Evolutionary conservation across 106 monocot genomes (phyloP).

Genomic region (Dendrobium chrysotoxum): DNA sequence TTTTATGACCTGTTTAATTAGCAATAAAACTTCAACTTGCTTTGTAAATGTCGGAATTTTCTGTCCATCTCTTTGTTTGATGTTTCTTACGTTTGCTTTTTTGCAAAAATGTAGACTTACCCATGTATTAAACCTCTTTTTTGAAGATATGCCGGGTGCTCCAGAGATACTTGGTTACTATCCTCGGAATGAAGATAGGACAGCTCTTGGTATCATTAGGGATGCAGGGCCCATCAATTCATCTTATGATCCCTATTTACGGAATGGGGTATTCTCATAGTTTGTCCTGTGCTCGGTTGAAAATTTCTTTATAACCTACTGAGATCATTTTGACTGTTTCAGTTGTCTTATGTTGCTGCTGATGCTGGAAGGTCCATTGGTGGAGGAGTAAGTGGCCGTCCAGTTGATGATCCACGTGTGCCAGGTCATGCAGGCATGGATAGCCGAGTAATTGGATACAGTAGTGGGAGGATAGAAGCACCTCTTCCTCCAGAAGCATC

Average conservation of each 20-base stretch:
- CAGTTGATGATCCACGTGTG: conserved; percentile 40
- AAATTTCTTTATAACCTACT: neutral
- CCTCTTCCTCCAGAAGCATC: conserved; percentile 77
- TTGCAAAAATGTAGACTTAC: neutral
- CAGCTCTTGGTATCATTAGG: conserved; percentile 23
- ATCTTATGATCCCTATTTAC: conserved; percentile 81
- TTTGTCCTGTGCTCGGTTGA: neutral
- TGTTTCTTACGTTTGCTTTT: neutral
- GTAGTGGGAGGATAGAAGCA: conserved; percentile 29
- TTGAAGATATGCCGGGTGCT: conserved; percentile 28
- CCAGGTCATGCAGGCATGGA: conserved; percentile 23
- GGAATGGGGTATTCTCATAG: conserved; percentile 51
- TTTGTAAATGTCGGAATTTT: neutral
- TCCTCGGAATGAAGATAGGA: conserved; percentile 55
- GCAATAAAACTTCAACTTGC: neutral
- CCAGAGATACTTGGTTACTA: conserved; percentile 52
- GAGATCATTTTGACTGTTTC: neutral
- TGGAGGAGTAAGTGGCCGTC: conserved; percentile 25
- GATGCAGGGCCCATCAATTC: conserved; percentile 67
- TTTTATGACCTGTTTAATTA: neutral
- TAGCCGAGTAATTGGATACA: conserved; percentile 24
- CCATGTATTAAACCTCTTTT: conserved; percentile 25
- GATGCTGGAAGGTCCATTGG: conserved; percentile 25
- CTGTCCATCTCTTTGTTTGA: neutral
- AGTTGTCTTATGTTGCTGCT: conserved; percentile 20